Evolutionary conservation across 768 basidiomycete species (phyloP), one percentile per base, ranked within the genome.

Genomic region (Leccinum disarticulatum): DNA sequence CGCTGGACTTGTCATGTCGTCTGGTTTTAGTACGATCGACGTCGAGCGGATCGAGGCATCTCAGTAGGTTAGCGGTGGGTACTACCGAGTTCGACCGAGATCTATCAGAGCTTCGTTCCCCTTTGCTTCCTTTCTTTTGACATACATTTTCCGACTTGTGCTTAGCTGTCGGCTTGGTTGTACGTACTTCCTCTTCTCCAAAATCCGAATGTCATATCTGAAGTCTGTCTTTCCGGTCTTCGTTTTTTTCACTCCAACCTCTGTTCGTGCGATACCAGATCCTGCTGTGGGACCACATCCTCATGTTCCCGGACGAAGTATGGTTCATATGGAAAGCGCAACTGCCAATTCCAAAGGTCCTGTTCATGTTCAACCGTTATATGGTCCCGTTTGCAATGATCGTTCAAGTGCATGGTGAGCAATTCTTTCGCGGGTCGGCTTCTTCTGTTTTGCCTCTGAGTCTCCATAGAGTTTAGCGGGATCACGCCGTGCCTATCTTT

Each of bases 361-460:
- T 77, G 15, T 76, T 76, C 59, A 48, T 77, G 36, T 58, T 75
- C 30, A 70, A 74, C 56, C 75, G 76, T 14, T 77, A 77, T 53
- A 6, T 58, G 31, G 72, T 74, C 47, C 73, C 75, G 3, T 15
- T 61, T 6, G 64, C 64, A 2, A 70, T 80, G 65, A 57, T 75
- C 22, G 33, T 70, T 3, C 66, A 72, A 28, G 56, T 67, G 1
- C 62, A 70, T 19, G 71, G 77, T 76, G 51, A 70, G 74, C 3
- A 52, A 41, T 41, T 17, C 17, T 41, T 41, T 17, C 17, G 13
- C 17, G 4, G n/a, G 7, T 41, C 17, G 17, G 17, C 38, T n/a
- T 38, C 15, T 31, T 31, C 10, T 31, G 10, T 31, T 31, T 31
- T 22, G 31, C 31, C 31, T 31, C 31, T 31, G 31, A 31, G 8